Percentiles rank a stretch among this genome's conserved stretches.
Conservation (phyloP, 108 stramenopile species). For the Pelagomonas calceolata region DNA sequence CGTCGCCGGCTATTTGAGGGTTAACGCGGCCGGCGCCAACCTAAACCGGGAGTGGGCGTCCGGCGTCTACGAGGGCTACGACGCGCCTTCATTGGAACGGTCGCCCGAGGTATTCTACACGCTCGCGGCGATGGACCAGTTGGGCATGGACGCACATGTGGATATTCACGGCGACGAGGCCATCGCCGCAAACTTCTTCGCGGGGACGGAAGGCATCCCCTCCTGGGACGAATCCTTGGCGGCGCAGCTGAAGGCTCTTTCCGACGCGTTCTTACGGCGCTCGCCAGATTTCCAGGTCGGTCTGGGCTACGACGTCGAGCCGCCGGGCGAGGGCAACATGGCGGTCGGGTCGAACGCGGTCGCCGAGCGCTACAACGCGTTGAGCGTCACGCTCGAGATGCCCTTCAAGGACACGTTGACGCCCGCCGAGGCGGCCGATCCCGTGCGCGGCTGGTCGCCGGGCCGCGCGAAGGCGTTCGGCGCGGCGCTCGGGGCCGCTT, state of each 20-base stretch:
- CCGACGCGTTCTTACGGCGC: too few relatives aligned
- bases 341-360: background rate
- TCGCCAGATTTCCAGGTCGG: too few relatives aligned
- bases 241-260: background rate
- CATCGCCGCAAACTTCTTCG: conserved; percentile 6
- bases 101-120: conserved; percentile 1
- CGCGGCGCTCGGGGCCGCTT: too few relatives aligned
- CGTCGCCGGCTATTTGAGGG: background rate
- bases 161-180: conserved; percentile 9
- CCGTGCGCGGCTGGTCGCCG: too few relatives aligned
- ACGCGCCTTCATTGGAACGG: conserved; percentile 6
- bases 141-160: background rate
- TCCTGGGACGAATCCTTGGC: background rate
- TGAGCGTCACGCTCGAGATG: background rate
- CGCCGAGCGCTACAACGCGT: background rate
- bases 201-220: conserved; percentile 6
- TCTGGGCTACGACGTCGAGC: background rate
- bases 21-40: conserved; percentile 4
- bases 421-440: too few relatives aligned
- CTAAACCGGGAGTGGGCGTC: conserved; percentile 7
- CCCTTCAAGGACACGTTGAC: conserved; percentile 1
- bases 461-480: too few relatives aligned
- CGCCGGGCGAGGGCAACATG: conserved; percentile 18
- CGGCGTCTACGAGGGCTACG: background rate
- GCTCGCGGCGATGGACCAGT: background rate